Evolutionary conservation across 1,284 basidiomycete species (phyloP), one percentile per base, ranked within the genome.

Genomic region (Porodaedalea pini): DNA sequence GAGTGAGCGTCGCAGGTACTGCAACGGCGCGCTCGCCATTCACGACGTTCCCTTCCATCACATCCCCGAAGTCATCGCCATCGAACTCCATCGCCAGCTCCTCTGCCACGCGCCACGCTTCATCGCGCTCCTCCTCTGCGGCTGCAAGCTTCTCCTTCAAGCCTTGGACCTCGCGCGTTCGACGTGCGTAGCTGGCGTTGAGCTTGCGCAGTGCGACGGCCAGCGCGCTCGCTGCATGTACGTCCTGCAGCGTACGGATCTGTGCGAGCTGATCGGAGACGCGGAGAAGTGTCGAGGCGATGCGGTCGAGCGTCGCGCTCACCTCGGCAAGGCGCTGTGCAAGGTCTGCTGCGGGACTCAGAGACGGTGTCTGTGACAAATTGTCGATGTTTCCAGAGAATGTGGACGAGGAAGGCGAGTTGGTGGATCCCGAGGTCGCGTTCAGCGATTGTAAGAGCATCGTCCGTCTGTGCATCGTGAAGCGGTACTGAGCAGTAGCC

Each of bases 101-200:
- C 64, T 89, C 84, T 1, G 88, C 89, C 59, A 85, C 82, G 47
- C 77, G 76, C 89, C 89, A 91, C 1, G 88, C 89, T 58, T 91
- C 89, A 51, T 88, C 83, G n/a, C 89, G 74, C 64, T 90, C 86
- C 7, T 78, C 85, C 64, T 86, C 78, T 11, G 90, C 76, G 53
- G 79, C 74, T 25, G 69, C 70, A 21, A 86, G 76, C 43, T 75
- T 73, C 6, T 75, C 67, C 51, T 75, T 75, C 17, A 79, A 72
- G 19, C 73, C 70, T 31, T 71, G 67, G 17, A 88, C 72, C 41
- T 90, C 86, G 2, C 72, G 66, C 0, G 77, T 80, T 32, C 87
- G 80, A 45, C 81, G 80, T 8, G 82, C 80, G 61, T 88, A 88
- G 49, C 85, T 85, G 43, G 77, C 78, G 67, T 90, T 90, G 37